phyloP scores from a whole-genome alignment of 345 rosid species.

The Citrus hindsii region DNA sequence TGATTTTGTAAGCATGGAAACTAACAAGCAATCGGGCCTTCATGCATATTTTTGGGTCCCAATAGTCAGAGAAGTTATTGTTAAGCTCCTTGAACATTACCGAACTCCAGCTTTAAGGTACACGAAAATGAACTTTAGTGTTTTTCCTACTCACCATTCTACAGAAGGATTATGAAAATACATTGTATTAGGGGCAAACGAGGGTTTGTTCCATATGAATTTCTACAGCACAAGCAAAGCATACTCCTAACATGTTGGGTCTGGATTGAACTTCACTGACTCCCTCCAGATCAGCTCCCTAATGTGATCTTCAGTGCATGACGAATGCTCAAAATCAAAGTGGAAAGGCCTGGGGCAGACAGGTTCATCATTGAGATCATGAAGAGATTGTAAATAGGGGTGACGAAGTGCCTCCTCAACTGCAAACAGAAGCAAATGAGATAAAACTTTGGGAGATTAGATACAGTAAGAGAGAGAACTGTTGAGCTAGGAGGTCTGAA shows the following conservation, averaged over 20 bases:
- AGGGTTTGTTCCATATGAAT: slow-evolving; percentile 9
- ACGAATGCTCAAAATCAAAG: slow-evolving; percentile 76
- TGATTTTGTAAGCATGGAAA: not conserved
- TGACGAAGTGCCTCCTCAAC: slow-evolving; percentile 86
- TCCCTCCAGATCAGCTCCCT: slow-evolving; percentile 94
- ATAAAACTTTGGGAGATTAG: not conserved
- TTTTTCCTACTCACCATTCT: slow-evolving; percentile 9
- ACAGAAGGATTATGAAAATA: slow-evolving; percentile 13
- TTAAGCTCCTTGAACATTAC: slow-evolving; percentile 3
- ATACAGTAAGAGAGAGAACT: not conserved
- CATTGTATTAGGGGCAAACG: slow-evolving; percentile 7
- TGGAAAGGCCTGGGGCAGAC: slow-evolving; percentile 70
- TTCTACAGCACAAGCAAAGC: slow-evolving; percentile 9
- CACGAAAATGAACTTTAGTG: slow-evolving; percentile 11
- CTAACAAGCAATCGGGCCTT: slow-evolving; percentile 1
- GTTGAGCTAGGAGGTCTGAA: slow-evolving; percentile 1
- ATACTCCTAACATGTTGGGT: slow-evolving; percentile 33
- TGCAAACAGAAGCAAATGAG: slow-evolving; percentile 32
- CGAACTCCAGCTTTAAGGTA: slow-evolving; percentile 10
- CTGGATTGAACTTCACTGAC: slow-evolving; percentile 71
- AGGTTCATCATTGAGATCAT: slow-evolving; percentile 79
- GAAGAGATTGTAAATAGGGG: slow-evolving; percentile 77
- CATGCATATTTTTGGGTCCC: slow-evolving; percentile 3
- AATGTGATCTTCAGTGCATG: slow-evolving; percentile 91
- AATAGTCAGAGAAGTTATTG: slow-evolving; percentile 1